phyloP scores from a whole-genome alignment of 2,329 filamentous ascomycete species.

The Ilyonectria sp. region DNA sequence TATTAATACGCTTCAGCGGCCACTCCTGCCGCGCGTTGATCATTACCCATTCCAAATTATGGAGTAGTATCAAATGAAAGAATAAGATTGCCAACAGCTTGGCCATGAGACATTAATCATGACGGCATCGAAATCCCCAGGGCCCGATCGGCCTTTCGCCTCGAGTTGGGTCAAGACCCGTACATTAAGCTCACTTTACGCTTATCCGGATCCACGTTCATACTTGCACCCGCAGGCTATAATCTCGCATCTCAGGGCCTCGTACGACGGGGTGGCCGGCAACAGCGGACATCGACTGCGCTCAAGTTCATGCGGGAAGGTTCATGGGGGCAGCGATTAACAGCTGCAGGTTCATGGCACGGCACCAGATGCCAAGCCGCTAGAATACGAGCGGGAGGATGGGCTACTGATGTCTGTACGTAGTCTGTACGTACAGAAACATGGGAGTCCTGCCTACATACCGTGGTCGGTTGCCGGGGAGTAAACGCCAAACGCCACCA shows the following conservation, averaged over 20 bases:
- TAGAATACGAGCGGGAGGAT: too few relatives aligned
- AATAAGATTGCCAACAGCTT: constrained; percentile 17
- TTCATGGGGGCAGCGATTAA: too few relatives aligned
- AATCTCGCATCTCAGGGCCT: background rate
- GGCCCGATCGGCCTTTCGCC: constrained; percentile 10
- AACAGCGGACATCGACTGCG: background rate
- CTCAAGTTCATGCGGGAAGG: too few relatives aligned
- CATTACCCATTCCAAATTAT: constrained; percentile 16
- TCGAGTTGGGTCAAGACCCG: constrained; percentile 22
- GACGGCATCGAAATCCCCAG: background rate
- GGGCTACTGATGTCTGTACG: too few relatives aligned
- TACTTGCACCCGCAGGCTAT: constrained; percentile 9
- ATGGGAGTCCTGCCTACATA: too few relatives aligned
- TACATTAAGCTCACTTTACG: constrained; percentile 9
- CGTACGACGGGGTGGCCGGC: constrained; percentile 7
- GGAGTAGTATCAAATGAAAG: constrained; percentile 5
- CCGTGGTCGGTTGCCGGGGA: too few relatives aligned
- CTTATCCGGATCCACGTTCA: constrained; percentile 15
- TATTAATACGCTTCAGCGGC: constrained; percentile 33
- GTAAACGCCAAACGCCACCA: too few relatives aligned
- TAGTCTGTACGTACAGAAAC: too few relatives aligned
- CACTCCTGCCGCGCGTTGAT: constrained; percentile 18
- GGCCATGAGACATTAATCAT: constrained; percentile 1
- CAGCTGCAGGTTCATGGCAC: too few relatives aligned
- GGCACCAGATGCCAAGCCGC: too few relatives aligned